Base-by-base conservation (phyloP, 768 basidiomycete species). In the Chalciporus chontae region DNA sequence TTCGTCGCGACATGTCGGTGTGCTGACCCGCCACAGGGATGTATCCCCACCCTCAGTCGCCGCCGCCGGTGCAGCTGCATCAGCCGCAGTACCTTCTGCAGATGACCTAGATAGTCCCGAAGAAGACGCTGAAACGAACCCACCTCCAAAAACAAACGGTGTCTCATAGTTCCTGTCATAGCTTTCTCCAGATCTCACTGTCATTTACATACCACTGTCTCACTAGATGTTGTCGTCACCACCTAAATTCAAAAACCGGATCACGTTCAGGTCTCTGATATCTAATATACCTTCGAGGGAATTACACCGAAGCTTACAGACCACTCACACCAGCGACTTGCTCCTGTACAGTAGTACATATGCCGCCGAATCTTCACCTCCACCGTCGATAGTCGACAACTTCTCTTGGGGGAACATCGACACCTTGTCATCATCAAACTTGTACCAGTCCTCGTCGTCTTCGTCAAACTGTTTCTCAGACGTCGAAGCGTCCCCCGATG, bases 371-470 rank as follows among this genome's bases (percentile, higher is more conserved):
- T 94, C 91, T 71, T 94, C 89, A 5, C 84, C 94, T 53, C 95
- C 95, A 5, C 95, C 95, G 54, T 94, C 93, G 50, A 97, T 77
- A 8, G 83, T 83, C 23, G 78, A 62, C 51, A 99, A 72, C 70
- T 92, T 95, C 65, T 94, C 93, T 67, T 78, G 79, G 1, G 83
- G 83, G 68, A 98, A 94, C 47, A 85, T 57, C 15, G 90, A 86
- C 34, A 91, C 94, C 70, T 92, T 95, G 56, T 95, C 92, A 58
- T 97, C 94, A 61, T 97, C 95, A 62, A 94, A 97, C 71, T 94
- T 95, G 73, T 87, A 90, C 95, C 95, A 90, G 62, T 87, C 87
- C 53, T 88, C 85, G 43, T 90, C 84, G 40, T 83, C 81, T 42
- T 84, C 66, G 49, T 75, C 76, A 40, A 59, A 59, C 17, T 54